Evolutionary conservation across 176 grass and related monocot species (phyloP).

Genomic region (Guadua angustifolia): DNA sequence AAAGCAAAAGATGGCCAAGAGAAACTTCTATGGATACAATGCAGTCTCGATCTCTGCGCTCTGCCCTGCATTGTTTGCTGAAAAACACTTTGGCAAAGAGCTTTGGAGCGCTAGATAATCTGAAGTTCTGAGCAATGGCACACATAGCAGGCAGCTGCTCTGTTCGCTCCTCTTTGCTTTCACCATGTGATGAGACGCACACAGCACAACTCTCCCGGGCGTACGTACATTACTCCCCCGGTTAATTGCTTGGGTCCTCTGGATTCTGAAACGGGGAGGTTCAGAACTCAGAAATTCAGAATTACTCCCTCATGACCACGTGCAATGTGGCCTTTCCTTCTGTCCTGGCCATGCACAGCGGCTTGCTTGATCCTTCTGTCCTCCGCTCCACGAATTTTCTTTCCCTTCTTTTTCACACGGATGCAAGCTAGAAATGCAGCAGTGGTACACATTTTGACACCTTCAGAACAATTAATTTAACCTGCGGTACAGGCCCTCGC

Average conservation of each 20-base stretch:
- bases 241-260: not conserved
- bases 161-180: not conserved
- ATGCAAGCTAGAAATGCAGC: not conserved
- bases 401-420: not conserved
- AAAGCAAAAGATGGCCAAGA: conserved; percentile 10
- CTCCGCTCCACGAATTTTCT: not conserved
- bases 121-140: not conserved
- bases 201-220: not conserved
- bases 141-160: not conserved
- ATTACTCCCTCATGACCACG: not conserved
- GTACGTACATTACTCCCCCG: not conserved
- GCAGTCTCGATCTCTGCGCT: conserved; percentile 11
- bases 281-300: not conserved
- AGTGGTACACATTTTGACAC: not conserved
- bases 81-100: not conserved
- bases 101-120: not conserved
- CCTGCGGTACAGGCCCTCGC: not conserved
- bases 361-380: not conserved
- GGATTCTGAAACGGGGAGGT: not conserved
- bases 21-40: conserved; percentile 36
- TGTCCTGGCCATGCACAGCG: conserved; percentile 12
- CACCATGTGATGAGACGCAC: conserved; percentile 14
- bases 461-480: not conserved
- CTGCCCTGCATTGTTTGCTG: not conserved
- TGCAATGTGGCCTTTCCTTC: not conserved